Base-by-base conservation (phyloP, 2,329 filamentous ascomycete genomes). In the Colletotrichum tanaceti region DNA sequence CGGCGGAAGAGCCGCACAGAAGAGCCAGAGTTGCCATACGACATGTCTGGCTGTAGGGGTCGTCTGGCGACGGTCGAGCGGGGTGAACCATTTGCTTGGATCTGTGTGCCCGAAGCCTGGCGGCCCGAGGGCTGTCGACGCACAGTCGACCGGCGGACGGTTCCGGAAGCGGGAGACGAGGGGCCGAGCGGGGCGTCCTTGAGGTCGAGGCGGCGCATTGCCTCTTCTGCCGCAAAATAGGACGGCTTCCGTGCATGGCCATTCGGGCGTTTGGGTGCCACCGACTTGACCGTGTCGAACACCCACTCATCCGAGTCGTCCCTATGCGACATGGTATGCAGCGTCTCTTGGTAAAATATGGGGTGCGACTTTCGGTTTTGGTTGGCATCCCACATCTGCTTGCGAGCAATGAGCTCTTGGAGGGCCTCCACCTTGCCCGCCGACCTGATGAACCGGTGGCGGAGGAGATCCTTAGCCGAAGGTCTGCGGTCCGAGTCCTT, bases 291-390 rank as follows among this genome's bases (percentile, higher is more conserved):
- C 0, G 95, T 98, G 75, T 98, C 95, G 77, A 98, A 98, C 2
- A 97, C 91, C 95, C 95, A 98, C 72, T 93, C 94, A 71, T 97
- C 93, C 18, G 92, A 85, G 5, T 94, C 90, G 44, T 88, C 84
- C 72, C 84, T 89, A 2, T 88, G 85, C 2, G 87, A 85, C 62
- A 97, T 87, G 10, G 88, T 90, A 73, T 91, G 88, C 57, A 98
- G 84, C 3, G 95, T 97, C 81, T 98, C 95, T 74, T 97, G 94
- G 79, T 98, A 98, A 79, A 95, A 97, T 74, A 92, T 92, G 1
- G 91, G 87, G 74, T 93, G 91, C 65, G 86, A 88, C 59, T 88
- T 87, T 65, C 89, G 86, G 70, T 88, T 90, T 72, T 89, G 89
- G 71, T 90, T 89, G 52, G 90, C 91, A 77, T 97, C 93, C 82